Evolutionary conservation across 441 rosid species (phyloP).

Genomic region (Gossypium trilobum): DNA sequence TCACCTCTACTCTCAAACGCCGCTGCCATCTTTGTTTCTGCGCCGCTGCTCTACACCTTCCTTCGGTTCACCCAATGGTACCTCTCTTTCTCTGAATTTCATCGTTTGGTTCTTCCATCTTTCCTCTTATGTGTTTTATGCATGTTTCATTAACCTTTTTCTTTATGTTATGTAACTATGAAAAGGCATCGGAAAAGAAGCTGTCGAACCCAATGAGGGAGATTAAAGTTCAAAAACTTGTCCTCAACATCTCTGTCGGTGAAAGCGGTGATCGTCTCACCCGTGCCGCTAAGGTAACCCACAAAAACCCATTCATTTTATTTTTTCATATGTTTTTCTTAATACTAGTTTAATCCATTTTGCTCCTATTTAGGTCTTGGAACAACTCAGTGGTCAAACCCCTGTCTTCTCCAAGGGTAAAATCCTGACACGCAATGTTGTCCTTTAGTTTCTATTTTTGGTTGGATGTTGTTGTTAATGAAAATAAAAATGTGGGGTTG

Average conservation of each 20-base stretch:
- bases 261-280: slow-evolving; percentile 95
- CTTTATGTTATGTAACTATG: not conserved
- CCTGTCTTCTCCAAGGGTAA: slow-evolving; percentile 88
- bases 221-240: slow-evolving; percentile 83
- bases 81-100: not conserved
- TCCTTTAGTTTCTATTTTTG: not conserved
- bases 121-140: not conserved
- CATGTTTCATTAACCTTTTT: not conserved
- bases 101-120: not conserved
- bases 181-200: slow-evolving; percentile 86
- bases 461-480: not conserved
- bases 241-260: slow-evolving; percentile 82
- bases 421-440: not conserved
- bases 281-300: slow-evolving; percentile 67
- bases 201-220: slow-evolving; percentile 83
- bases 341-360: not conserved
- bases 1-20: not conserved
- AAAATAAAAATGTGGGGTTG: not conserved
- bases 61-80: not conserved
- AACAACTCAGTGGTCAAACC: slow-evolving; percentile 75
- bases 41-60: not conserved
- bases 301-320: not conserved
- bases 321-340: not conserved
- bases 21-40: not conserved
- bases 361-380: slow-evolving; percentile 33